phyloP scores from a whole-genome alignment of 345 rosid genomes.

The Reutealis trisperma region DNA sequence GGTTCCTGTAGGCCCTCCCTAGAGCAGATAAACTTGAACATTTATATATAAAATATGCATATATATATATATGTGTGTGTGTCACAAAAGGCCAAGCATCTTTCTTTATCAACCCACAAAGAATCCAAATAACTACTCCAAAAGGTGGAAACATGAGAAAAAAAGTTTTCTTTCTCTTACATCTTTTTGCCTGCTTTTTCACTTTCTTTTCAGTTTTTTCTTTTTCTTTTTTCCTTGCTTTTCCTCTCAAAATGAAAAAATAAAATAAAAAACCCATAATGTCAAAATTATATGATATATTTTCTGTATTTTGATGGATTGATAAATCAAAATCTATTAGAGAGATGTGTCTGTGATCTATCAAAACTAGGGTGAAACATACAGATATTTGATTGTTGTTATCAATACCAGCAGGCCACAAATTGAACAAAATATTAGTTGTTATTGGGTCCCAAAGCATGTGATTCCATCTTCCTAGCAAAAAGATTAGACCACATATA shows the following conservation, averaged over 20 bases:
- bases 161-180: slow-evolving; percentile 11
- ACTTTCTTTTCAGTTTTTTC: neutral
- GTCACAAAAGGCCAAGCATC: slow-evolving; percentile 25
- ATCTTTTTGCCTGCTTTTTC: slow-evolving; percentile 5
- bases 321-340: neutral
- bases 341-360: slow-evolving; percentile 13
- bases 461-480: slow-evolving; percentile 12
- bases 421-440: slow-evolving; percentile 1
- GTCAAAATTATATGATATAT: no score
- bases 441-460: slow-evolving; percentile 34
- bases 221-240: neutral
- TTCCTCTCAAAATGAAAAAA: neutral
- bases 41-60: slow-evolving; percentile 2
- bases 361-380: slow-evolving; percentile 15
- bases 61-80: slow-evolving; percentile 14
- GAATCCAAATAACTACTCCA: slow-evolving; percentile 32
- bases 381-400: slow-evolving; percentile 15
- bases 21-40: slow-evolving; percentile 36
- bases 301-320: neutral
- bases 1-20: slow-evolving; percentile 21
- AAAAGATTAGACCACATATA: neutral
- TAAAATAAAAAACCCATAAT: neutral
- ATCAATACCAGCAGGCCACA: slow-evolving; percentile 15
- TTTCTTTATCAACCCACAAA: slow-evolving; percentile 33
- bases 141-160: slow-evolving; percentile 19